Base-by-base conservation (phyloP, 805 yeast genomes). In the Yamadazyma endophytica region DNA sequence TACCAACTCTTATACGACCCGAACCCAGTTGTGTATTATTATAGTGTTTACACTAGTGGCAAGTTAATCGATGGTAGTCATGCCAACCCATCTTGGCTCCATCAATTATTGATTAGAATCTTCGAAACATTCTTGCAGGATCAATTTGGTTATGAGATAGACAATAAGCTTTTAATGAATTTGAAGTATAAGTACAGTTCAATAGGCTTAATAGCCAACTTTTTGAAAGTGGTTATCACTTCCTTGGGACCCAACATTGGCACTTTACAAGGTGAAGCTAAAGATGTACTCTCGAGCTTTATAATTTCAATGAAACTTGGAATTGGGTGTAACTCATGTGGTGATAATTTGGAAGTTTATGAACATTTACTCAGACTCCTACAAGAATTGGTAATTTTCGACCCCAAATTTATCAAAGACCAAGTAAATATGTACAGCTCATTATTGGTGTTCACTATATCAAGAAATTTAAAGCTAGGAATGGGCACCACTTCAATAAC, bases 11-110 rank as follows among this genome's bases (percentile, higher is more conserved):
- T 79, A 4, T 60, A 60, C 13, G 97, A 90, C 54, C 89, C 96
- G 0, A 90, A 89, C 50, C 96, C 96, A 0, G 61, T 75, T 1
- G 88, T 92, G 12, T 89, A 85, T 50, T 70, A 75, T 33, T 81
- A 88, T 69, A 68, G 90, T 1, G 52, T 88, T 43, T 72, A 71
- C 28, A 73, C 92, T 0, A 50, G 82, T 25, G 55, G 73, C 2
- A 57, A 71, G 1, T 52, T 83, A 9, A 61, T 88, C 18, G 77
- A 75, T 22, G 74, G 71, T 20, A 77, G 79, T 29, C 39, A 73
- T 7, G 67, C 74, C 15, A 73, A 69, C 33, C 39, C 50, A 5
- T 57, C 34, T 1, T 40, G 39, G 28, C 65, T 79, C 1, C 52
- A 72, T 2, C 62, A 62, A 12, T 46, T 79, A 0, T 33, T 65